phyloP scores from a whole-genome alignment of 2,329 filamentous ascomycete genomes.

The Botryosphaeria dothidea region DNA sequence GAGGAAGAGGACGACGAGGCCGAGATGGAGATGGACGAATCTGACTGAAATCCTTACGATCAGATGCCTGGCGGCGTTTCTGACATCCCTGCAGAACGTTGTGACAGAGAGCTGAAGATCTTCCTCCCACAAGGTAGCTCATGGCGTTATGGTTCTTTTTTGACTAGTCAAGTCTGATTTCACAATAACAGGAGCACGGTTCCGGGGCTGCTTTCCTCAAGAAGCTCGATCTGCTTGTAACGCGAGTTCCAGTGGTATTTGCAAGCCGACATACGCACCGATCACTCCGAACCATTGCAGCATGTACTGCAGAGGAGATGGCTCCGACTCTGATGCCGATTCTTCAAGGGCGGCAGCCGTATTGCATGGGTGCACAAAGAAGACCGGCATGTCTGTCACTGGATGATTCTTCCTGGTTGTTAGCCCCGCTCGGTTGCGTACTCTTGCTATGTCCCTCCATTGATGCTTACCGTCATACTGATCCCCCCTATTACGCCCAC shows the following conservation, averaged over 20 bases:
- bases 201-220: slow-evolving; percentile 7
- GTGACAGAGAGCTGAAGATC: slow-evolving; percentile 9
- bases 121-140: slow-evolving; percentile 8
- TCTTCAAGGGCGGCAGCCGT: slow-evolving; percentile 76
- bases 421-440: neutral
- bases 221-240: slow-evolving; percentile 6
- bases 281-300: slow-evolving; percentile 88
- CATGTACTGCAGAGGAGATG: slow-evolving; percentile 67
- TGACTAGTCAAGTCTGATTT: slow-evolving; percentile 12
- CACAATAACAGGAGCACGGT: slow-evolving; percentile 12
- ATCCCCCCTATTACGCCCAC: slow-evolving; percentile 43
- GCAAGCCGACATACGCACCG: slow-evolving; percentile 76
- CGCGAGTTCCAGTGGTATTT: slow-evolving; percentile 56
- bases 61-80: slow-evolving; percentile 3
- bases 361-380: slow-evolving; percentile 92
- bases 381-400: slow-evolving; percentile 72
- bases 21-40: slow-evolving; percentile 65
- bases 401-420: slow-evolving; percentile 70
- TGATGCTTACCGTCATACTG: slow-evolving; percentile 34
- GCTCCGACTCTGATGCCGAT: slow-evolving; percentile 39
- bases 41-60: slow-evolving; percentile 46
- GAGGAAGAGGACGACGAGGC: slow-evolving; percentile 49
- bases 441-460: neutral
- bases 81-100: slow-evolving; percentile 9
- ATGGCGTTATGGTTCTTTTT: slow-evolving; percentile 14